Conservation (phyloP, 768 basidiomycete genomes). For the Boletus insuetus region DNA sequence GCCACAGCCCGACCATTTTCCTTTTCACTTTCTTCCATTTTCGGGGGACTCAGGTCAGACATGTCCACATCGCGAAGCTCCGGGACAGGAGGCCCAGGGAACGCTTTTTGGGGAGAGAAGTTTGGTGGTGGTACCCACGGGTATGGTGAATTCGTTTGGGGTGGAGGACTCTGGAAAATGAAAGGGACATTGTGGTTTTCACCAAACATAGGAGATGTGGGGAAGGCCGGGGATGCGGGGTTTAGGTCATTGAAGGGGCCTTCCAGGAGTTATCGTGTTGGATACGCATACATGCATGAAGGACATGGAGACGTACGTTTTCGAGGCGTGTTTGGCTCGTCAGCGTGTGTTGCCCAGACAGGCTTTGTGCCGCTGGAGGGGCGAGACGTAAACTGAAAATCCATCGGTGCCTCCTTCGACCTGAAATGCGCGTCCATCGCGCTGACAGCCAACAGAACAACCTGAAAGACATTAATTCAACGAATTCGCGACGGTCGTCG, state of each 20-base stretch:
- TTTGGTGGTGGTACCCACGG: slow-evolving; percentile 66
- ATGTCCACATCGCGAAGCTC: slow-evolving; percentile 74
- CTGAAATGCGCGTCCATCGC: slow-evolving; percentile 35
- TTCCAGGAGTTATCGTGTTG: slow-evolving; percentile 32
- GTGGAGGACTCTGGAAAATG: slow-evolving; percentile 59
- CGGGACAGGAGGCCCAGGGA: slow-evolving; percentile 42
- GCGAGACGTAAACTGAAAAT: slow-evolving; percentile 80
- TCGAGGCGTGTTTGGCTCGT: slow-evolving; percentile 53
- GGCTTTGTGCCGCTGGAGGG: slow-evolving; percentile 49
- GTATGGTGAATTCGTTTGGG: slow-evolving; percentile 40
- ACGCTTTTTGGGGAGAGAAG: slow-evolving; percentile 58
- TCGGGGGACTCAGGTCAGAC: slow-evolving; percentile 66
- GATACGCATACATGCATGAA: slow-evolving; percentile 8
- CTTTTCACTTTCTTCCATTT: slow-evolving; percentile 39
- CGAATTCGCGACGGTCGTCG: neutral
- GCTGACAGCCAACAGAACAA: neutral
- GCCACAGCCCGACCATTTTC: slow-evolving; percentile 53
- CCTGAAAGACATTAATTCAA: neutral
- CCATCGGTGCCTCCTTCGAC: slow-evolving; percentile 85
- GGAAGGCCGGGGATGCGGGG: slow-evolving; percentile 34
- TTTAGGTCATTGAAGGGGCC: slow-evolving; percentile 45
- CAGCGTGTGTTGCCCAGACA: slow-evolving; percentile 49
- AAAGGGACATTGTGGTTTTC: slow-evolving; percentile 69
- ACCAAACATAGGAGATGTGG: slow-evolving; percentile 53
- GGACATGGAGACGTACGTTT: slow-evolving; percentile 61